Evolutionary conservation across 768 basidiomycete genomes (phyloP).

Genomic region (Boletus bicolor): DNA sequence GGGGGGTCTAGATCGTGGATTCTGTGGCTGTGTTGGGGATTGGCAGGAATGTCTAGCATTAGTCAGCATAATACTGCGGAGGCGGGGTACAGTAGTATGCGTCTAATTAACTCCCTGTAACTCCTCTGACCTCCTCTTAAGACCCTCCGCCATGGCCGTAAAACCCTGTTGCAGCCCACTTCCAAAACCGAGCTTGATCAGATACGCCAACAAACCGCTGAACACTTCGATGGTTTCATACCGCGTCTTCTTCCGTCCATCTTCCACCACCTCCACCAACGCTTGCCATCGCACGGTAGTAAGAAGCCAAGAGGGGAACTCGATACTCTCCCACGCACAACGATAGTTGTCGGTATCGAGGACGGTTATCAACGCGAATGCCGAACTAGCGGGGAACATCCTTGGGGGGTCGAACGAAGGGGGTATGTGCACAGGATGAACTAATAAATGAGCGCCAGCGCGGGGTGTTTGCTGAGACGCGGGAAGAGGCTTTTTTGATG

Average conservation of each 20-base stretch:
- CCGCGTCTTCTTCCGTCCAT: constrained; percentile 46
- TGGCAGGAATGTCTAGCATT: constrained; percentile 23
- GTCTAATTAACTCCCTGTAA: neutral
- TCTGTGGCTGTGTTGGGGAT: constrained; percentile 25
- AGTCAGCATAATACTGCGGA: constrained; percentile 8
- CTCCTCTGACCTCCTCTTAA: constrained; percentile 52
- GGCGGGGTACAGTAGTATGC: neutral
- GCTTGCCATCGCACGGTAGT: constrained; percentile 61
- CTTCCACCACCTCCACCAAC: constrained; percentile 43
- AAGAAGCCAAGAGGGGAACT: constrained; percentile 47
- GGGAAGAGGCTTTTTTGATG: constrained; percentile 37
- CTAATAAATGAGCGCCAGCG: constrained; percentile 46
- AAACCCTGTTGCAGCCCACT: constrained; percentile 45
- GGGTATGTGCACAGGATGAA: constrained; percentile 56
- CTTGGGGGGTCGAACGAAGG: constrained; percentile 47
- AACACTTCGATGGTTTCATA: constrained; percentile 69
- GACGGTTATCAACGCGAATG: constrained; percentile 44
- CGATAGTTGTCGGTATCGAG: constrained; percentile 54
- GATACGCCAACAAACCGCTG: constrained; percentile 50
- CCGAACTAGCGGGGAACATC: constrained; percentile 35
- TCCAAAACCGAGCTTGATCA: constrained; percentile 45
- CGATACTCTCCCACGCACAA: constrained; percentile 51
- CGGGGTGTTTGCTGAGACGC: constrained; percentile 46
- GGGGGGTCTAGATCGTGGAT: constrained; percentile 24
- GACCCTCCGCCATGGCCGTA: constrained; percentile 50